phyloP scores from a whole-genome alignment of 225 moss, liverwort and hornwort genomes.

The Climacium dendroides region DNA sequence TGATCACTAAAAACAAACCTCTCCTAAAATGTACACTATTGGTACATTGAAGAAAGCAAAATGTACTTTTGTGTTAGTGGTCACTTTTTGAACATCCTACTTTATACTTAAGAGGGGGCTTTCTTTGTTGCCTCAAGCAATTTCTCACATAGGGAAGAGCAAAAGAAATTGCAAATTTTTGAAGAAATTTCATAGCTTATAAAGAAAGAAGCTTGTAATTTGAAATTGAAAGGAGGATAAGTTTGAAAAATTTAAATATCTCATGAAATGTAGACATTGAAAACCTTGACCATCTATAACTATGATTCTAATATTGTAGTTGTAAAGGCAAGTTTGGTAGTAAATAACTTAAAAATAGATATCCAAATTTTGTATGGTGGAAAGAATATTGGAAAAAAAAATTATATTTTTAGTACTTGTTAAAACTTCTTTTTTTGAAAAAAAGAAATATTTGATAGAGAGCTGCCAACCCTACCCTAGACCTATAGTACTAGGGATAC shows the following conservation, averaged over 20 bases:
- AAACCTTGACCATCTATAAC: not conserved
- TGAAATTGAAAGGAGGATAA: not conserved
- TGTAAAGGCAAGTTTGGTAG: rapidly evolving
- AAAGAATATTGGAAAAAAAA: not conserved
- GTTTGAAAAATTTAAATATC: not conserved
- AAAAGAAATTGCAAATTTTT: not conserved
- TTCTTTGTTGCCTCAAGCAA: too few species aligned
- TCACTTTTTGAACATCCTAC: too few species aligned
- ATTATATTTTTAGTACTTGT: rapidly evolving
- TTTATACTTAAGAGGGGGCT: too few species aligned
- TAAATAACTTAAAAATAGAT: not conserved
- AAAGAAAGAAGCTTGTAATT: too few species aligned
- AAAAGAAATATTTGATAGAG: rapidly evolving
- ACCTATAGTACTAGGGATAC: rapidly evolving
- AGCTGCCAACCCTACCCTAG: not conserved
- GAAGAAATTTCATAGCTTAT: not conserved
- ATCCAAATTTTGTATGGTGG: rapidly evolving
- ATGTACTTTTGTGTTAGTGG: too few species aligned
- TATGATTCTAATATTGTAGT: not conserved
- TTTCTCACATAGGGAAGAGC: not conserved
- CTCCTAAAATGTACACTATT: too few species aligned
- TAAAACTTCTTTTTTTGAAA: rapidly evolving
- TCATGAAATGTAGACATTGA: not conserved
- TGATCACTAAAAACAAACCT: too few species aligned
- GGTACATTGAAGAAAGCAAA: too few species aligned